Evolutionary conservation across 192 early-diverging fungal genomes (phyloP), one percentile per base, ranked within the genome.

Genomic region (Chytriomyces sp.): DNA sequence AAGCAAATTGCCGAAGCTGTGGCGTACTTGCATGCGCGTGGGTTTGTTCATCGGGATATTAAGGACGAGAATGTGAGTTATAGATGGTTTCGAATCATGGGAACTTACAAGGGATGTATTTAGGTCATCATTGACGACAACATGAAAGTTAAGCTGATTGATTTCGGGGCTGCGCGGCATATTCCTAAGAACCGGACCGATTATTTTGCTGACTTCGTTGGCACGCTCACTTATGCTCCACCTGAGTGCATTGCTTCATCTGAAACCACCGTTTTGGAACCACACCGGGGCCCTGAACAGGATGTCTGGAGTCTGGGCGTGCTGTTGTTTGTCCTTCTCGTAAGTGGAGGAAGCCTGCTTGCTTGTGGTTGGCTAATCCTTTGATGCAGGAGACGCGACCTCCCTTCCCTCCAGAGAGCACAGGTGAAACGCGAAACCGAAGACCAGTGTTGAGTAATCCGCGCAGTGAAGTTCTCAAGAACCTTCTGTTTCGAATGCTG

Each of bases 251-350:
- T 92, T n/a, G 79, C 79, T 5, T 86, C 89, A 37, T 85, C 87
- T 17, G 91, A 93, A 70, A 76, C 89, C 0, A 64, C 92, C 19
- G 80, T 77, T 5, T 87, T 90, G 38, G 88, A 89, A 26, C 84
- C 80, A 53, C 92, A 92, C 40, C 85, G 92, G 0, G 88, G 88
- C 12, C 92, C 92, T 0, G 91, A 93, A 73, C 80, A 72, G 12
- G 93, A 95, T 75, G 86, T 95, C 31, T 95, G 93, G 93, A 85
- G 86, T 2, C 71, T 95, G 0, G 93, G 92, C 28, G 89, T 93
- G 39, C 68, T 94, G 14, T 74, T 94, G 39, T 94, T 89, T 77
- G 91, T 89, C 0, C 70, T 94, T 28, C 79, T 91, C 31, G 72
- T 71, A 26, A 57, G 22, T 67, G 58, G 8, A 17, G n/a, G 10